Evolutionary conservation across 306 rosid genomes (phyloP).

Genomic region (Medicago arabica): DNA sequence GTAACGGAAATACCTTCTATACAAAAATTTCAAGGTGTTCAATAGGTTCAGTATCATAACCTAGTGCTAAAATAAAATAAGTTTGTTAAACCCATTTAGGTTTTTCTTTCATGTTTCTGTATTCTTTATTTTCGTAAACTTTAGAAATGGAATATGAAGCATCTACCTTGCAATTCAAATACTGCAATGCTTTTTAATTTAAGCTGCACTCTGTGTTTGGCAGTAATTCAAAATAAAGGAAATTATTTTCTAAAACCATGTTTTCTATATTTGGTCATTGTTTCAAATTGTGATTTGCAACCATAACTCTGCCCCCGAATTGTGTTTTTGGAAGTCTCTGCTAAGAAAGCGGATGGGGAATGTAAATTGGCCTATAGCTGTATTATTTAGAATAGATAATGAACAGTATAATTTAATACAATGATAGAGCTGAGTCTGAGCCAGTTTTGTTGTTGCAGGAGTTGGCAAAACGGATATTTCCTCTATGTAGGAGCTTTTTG

Average conservation of each 20-base stretch:
- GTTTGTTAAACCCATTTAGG: background rate
- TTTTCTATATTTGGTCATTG: background rate
- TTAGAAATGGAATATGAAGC: constrained; percentile 23
- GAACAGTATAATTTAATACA: constrained; percentile 11
- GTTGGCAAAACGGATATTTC: constrained; percentile 85
- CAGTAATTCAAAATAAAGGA: background rate
- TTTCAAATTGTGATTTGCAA: constrained; percentile 4
- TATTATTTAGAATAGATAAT: background rate
- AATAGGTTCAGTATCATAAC: constrained; percentile 12
- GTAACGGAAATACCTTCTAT: constrained; percentile 4
- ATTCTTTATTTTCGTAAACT: constrained; percentile 3
- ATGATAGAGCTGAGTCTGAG: constrained; percentile 39
- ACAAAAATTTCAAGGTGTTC: background rate
- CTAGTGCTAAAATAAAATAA: background rate
- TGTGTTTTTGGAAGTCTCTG: constrained; percentile 15
- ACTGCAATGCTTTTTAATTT: background rate
- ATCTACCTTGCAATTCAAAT: constrained; percentile 21
- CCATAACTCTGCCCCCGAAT: constrained; percentile 10
- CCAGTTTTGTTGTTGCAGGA: constrained; percentile 62
- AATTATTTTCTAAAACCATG: background rate
- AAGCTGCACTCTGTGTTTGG: background rate
- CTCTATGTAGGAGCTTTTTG: constrained; percentile 82
- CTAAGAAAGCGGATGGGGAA: constrained; percentile 11
- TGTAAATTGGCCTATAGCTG: background rate
- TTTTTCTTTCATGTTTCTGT: constrained; percentile 8